Percentiles rank a stretch among this genome's conserved stretches.
Conservation (phyloP, 805 yeast genomes). For the Metschnikowia similis region DNA sequence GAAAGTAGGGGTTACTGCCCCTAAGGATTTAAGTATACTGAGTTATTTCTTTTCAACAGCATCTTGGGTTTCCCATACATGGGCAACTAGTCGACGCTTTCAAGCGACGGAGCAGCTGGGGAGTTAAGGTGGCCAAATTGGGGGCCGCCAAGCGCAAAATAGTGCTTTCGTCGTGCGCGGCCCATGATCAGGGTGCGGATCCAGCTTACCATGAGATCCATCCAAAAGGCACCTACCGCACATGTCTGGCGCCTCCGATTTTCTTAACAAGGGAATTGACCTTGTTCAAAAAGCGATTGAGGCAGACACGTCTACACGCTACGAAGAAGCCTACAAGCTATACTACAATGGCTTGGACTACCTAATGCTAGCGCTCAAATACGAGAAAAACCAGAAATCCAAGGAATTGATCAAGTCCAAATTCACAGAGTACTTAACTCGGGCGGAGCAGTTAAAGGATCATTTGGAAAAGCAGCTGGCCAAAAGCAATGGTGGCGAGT, state of each 20-base stretch:
- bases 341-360: slow-evolving; percentile 93
- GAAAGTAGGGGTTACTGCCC: background rate
- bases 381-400: slow-evolving; percentile 82
- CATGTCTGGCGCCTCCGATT: slow-evolving; percentile 50
- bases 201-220: background rate
- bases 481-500: slow-evolving; percentile 45
- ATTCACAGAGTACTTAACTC: slow-evolving; percentile 82
- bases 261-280: slow-evolving; percentile 91
- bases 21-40: no score
- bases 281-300: slow-evolving; percentile 92
- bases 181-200: slow-evolving; percentile 1
- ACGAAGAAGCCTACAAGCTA: slow-evolving; percentile 90
- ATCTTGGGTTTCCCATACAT: background rate
- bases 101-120: background rate
- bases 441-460: slow-evolving; percentile 92
- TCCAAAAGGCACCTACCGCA: background rate
- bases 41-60: background rate
- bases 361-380: slow-evolving; percentile 91
- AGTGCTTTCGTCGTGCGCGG: background rate
- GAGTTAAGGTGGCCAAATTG: background rate
- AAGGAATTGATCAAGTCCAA: slow-evolving; percentile 85
- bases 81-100: background rate
- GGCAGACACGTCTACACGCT: slow-evolving; percentile 83
- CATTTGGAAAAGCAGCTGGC: slow-evolving; percentile 66
- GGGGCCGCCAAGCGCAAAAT: no score